These are phyloP conservation scores for Kluyveromyces sp. DNA, from an alignment of 1,139 yeast species.

Conservation along the genomic window DNA sequence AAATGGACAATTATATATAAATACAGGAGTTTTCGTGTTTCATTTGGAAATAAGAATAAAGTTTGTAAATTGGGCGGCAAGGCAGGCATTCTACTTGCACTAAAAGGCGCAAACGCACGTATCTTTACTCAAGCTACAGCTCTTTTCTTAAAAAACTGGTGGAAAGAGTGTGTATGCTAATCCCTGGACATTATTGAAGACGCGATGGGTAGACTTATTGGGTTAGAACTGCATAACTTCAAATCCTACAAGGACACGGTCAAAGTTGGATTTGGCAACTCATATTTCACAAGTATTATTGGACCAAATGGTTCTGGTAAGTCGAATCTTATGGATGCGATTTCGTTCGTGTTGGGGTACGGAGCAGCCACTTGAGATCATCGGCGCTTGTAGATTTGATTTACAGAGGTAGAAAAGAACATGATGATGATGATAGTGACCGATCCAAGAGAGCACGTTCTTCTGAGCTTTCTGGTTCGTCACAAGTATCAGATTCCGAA, in stretches of 20 bases:
- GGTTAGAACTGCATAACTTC: slow-evolving; percentile 74
- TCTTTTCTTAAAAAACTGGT: no score
- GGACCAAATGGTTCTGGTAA: slow-evolving; percentile 99
- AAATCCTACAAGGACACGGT: slow-evolving; percentile 81
- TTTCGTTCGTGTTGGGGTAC: slow-evolving; percentile 83
- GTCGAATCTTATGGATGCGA: slow-evolving; percentile 97
- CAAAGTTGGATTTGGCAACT: slow-evolving; percentile 71
- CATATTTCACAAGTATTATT: slow-evolving; percentile 80
- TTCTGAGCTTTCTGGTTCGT: no score
- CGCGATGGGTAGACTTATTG: slow-evolving; percentile 67
- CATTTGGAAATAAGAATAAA: no score
- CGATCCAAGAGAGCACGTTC: background rate
- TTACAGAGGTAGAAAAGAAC: slow-evolving; percentile 56
- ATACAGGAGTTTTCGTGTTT: no score
- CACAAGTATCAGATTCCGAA: slow-evolving; percentile 15
- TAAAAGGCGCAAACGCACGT: no score
- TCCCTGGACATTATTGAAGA: no score
- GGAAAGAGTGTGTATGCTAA: no score
- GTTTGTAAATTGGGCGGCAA: no score
- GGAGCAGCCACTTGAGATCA: slow-evolving; percentile 72
- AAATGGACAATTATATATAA: no score
- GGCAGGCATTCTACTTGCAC: no score
- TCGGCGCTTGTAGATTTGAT: slow-evolving; percentile 65
- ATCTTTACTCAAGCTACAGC: no score
- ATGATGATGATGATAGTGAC: slow-evolving; percentile 15